A percentile compares a stretch with the other conserved stretches of the same genome.
These are phyloP conservation scores for Globisporangium ultimum DNA, from an alignment of 352 stramenopile genomes.

Conservation along the genomic window DNA sequence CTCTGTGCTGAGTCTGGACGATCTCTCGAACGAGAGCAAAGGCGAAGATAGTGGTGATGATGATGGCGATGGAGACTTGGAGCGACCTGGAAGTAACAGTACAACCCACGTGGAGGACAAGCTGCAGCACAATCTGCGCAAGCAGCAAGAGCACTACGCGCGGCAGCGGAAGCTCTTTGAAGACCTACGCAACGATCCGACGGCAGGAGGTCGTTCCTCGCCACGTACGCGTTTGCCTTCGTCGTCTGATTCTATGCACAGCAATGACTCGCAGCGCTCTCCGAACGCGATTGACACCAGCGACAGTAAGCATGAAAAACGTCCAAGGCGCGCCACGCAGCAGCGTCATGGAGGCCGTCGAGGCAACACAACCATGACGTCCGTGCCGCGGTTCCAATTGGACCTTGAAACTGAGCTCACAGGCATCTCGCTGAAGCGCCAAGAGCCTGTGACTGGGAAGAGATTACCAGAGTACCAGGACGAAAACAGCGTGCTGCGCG, in stretches of 20 bases:
- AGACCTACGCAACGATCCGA: too few relatives aligned
- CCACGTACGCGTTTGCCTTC: conserved; percentile 41
- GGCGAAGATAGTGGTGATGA: conserved; percentile 6
- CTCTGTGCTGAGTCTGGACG: conserved; percentile 41
- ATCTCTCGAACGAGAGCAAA: conserved; percentile 32
- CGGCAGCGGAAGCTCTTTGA: too few relatives aligned
- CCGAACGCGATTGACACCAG: neutral
- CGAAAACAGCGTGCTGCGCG: conserved; percentile 21
- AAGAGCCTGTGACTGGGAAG: neutral
- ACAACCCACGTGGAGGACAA: conserved; percentile 42
- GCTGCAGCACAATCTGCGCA: too few relatives aligned
- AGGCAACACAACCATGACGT: neutral
- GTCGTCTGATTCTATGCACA: conserved; percentile 12
- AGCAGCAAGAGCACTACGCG: too few relatives aligned
- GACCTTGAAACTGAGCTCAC: conserved; percentile 9
- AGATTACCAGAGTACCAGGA: conserved; percentile 1
- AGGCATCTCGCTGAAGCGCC: conserved; percentile 7
- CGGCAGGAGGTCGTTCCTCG: conserved; percentile 51
- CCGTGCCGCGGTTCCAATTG: neutral
- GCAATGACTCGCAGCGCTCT: conserved; percentile 7
- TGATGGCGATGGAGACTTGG: conserved; percentile 7
- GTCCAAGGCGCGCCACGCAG: neutral
- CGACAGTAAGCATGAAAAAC: neutral
- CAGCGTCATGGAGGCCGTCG: neutral
- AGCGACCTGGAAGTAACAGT: conserved; percentile 7